Conservation (phyloP, 2,329 filamentous ascomycete genomes). For the Ophidiomyces ophidiicola region DNA sequence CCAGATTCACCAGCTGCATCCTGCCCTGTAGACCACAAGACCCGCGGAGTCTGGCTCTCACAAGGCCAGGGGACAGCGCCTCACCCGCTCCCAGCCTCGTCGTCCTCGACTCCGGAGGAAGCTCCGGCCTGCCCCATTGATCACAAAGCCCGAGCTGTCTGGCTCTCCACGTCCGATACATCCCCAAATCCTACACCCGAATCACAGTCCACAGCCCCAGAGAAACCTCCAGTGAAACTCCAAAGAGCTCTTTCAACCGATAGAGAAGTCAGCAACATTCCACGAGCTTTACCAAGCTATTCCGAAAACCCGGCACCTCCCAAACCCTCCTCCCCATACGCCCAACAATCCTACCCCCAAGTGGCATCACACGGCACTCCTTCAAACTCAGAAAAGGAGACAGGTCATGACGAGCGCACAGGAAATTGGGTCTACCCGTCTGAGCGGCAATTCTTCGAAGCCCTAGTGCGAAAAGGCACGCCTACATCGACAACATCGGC, state of each 20-base stretch:
- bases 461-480: conserved; percentile 82
- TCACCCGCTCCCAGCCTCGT: conserved; percentile 22
- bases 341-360: conserved; percentile 17
- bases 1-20: conserved; percentile 28
- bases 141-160: conserved; percentile 73
- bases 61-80: conserved; percentile 42
- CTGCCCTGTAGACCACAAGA: conserved; percentile 85
- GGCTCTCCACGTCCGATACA: conserved; percentile 43
- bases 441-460: conserved; percentile 95
- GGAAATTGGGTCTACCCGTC: conserved; percentile 98
- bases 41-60: conserved; percentile 73
- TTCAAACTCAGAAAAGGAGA: conserved; percentile 69
- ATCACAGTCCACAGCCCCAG: conserved; percentile 15
- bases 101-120: background rate
- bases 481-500: conserved; percentile 38
- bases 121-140: conserved; percentile 67
- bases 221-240: conserved; percentile 20
- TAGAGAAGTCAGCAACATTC: conserved; percentile 70
- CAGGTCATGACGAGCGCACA: conserved; percentile 52
- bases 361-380: conserved; percentile 31
- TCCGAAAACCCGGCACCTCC: conserved; percentile 14
- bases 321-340: conserved; percentile 24
- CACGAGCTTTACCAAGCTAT: conserved; percentile 41
- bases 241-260: conserved; percentile 47
- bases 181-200: conserved; percentile 17